Evolutionary conservation across 495 filamentous ascomycete genomes (phyloP).

Genomic region (Podospora sp.): DNA sequence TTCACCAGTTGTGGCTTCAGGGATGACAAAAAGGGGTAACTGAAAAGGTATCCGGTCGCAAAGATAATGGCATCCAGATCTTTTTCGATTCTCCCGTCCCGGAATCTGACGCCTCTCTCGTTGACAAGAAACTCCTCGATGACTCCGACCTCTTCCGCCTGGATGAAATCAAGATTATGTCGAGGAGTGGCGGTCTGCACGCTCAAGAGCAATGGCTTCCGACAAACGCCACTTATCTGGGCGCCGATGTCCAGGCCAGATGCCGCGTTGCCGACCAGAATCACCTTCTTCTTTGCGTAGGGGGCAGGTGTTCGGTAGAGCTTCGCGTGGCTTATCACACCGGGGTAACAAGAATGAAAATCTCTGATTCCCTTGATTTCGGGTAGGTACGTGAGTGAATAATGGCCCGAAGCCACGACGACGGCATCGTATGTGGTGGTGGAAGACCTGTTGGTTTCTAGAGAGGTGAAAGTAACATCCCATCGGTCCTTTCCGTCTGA

Average conservation of each 20-base stretch:
- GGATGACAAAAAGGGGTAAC: slow-evolving; percentile 69
- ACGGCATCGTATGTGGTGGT: slow-evolving; percentile 72
- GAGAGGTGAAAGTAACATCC: slow-evolving; percentile 57
- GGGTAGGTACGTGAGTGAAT: slow-evolving; percentile 71
- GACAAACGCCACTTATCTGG: slow-evolving; percentile 63
- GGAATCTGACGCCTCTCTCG: slow-evolving; percentile 41
- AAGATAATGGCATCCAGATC: slow-evolving; percentile 70
- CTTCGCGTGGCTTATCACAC: slow-evolving; percentile 77
- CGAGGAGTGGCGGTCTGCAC: slow-evolving; percentile 40
- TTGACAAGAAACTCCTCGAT: slow-evolving; percentile 46
- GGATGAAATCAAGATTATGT: slow-evolving; percentile 34
- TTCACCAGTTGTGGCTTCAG: slow-evolving; percentile 60
- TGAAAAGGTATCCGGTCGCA: slow-evolving; percentile 75
- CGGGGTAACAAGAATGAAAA: slow-evolving; percentile 63
- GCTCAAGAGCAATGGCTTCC: slow-evolving; percentile 46
- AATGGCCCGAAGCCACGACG: slow-evolving; percentile 84
- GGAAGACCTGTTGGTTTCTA: slow-evolving; percentile 40
- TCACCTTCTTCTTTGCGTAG: slow-evolving; percentile 56
- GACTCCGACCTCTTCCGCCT: slow-evolving; percentile 41
- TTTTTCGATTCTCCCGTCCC: slow-evolving; percentile 50
- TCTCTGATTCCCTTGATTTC: slow-evolving; percentile 41
- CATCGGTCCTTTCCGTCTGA: slow-evolving; percentile 42
- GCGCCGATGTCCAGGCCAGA: slow-evolving; percentile 79
- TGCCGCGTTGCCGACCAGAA: slow-evolving; percentile 77
- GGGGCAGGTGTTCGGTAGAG: slow-evolving; percentile 64